Percentiles rank a stretch among this genome's conserved stretches.
Conservation (phyloP, 805 yeast genomes). For the Candida chauliodis region DNA sequence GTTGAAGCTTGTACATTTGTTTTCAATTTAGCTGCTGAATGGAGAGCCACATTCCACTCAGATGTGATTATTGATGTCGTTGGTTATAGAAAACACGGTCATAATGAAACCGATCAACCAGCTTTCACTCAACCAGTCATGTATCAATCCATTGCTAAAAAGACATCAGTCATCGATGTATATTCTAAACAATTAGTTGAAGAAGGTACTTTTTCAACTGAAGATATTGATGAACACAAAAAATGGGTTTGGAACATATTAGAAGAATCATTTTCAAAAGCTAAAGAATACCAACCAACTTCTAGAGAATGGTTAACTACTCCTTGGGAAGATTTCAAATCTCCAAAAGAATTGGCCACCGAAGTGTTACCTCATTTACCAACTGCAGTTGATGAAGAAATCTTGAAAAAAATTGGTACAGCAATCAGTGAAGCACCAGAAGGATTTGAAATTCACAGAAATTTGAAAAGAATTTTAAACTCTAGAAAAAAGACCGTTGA, state of each 20-base stretch:
- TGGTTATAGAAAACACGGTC: slow-evolving; percentile 98
- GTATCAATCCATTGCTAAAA: slow-evolving; percentile 88
- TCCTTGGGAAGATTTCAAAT: slow-evolving; percentile 98
- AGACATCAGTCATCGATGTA: slow-evolving; percentile 83
- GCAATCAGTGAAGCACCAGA: slow-evolving; percentile 81
- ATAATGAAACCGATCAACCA: slow-evolving; percentile 99
- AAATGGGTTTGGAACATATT: slow-evolving; percentile 95
- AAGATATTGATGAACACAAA: slow-evolving; percentile 93
- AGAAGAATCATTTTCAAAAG: slow-evolving; percentile 84
- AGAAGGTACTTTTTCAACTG: slow-evolving; percentile 86
- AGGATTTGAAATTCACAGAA: slow-evolving; percentile 86
- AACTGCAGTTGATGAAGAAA: slow-evolving; percentile 75
- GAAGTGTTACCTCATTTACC: slow-evolving; percentile 95
- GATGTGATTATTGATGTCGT: slow-evolving; percentile 96
- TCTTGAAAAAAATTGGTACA: slow-evolving; percentile 74
- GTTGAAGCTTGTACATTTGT: slow-evolving; percentile 89
- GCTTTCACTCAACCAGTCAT: slow-evolving; percentile 97
- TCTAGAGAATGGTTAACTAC: slow-evolving; percentile 97
- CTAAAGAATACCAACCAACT: slow-evolving; percentile 87
- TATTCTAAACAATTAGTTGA: slow-evolving; percentile 74
- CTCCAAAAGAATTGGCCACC: slow-evolving; percentile 93
- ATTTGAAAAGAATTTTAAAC: slow-evolving; percentile 89
- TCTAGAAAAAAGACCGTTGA: slow-evolving; percentile 84
- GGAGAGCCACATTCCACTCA: slow-evolving; percentile 95
- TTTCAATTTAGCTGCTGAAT: slow-evolving; percentile 96